These are phyloP conservation scores for Cordyceps militaris DNA, from an alignment of 2,329 filamentous ascomycete genomes.

Conservation along the genomic window DNA sequence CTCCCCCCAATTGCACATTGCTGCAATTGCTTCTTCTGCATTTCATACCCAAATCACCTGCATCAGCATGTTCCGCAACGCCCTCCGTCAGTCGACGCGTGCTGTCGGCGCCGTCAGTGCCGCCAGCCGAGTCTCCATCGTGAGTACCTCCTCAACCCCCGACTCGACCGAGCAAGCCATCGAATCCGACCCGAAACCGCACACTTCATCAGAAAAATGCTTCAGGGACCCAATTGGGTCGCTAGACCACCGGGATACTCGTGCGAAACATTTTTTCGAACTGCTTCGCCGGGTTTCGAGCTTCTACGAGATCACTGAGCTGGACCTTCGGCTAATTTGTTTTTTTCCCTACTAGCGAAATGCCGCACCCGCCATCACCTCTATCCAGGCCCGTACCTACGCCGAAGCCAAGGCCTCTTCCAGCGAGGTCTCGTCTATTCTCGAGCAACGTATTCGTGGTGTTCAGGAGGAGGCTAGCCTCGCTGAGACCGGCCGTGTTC, in stretches of 20 bases:
- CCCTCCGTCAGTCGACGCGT: slow-evolving; percentile 93
- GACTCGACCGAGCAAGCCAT: slow-evolving; percentile 37
- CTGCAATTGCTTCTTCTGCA: slow-evolving; percentile 56
- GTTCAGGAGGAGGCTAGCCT: slow-evolving; percentile 94
- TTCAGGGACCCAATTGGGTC: slow-evolving; percentile 31
- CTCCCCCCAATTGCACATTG: slow-evolving; percentile 54
- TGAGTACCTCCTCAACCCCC: slow-evolving; percentile 59
- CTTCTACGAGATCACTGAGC: slow-evolving; percentile 16
- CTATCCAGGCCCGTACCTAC: slow-evolving; percentile 76
- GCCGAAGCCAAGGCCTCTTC: slow-evolving; percentile 93
- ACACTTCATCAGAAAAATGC: slow-evolving; percentile 26
- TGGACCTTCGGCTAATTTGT: slow-evolving; percentile 49
- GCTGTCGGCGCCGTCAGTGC: slow-evolving; percentile 91
- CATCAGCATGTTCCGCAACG: slow-evolving; percentile 88
- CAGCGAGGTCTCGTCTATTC: slow-evolving; percentile 98
- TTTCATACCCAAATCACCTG: slow-evolving; percentile 47
- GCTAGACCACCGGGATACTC: slow-evolving; percentile 15
- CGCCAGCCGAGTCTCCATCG: slow-evolving; percentile 82
- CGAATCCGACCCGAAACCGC: slow-evolving; percentile 32
- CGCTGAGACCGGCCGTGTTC: slow-evolving; percentile 96
- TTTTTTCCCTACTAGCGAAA: slow-evolving; percentile 66
- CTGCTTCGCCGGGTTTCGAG: slow-evolving; percentile 21
- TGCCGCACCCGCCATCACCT: slow-evolving; percentile 66
- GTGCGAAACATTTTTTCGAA: slow-evolving; percentile 28
- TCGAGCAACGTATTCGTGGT: slow-evolving; percentile 98